These are phyloP conservation scores for Borovskyia barvae DNA, from an alignment of 208 protist genomes.

Conservation along the genomic window DNA sequence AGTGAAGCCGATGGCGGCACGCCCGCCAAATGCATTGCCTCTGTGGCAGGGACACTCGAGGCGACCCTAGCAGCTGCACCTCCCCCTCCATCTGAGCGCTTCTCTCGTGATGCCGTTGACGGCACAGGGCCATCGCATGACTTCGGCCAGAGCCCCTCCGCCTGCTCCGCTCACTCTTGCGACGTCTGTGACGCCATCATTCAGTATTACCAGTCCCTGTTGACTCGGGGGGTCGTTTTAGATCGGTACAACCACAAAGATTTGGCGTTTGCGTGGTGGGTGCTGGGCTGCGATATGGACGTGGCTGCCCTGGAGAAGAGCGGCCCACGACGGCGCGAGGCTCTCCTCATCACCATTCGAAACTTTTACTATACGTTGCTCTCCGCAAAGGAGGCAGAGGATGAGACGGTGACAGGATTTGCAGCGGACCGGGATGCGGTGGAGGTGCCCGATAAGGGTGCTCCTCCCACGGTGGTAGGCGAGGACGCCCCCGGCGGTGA, in stretches of 20 bases:
- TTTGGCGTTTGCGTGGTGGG: constrained; percentile 81
- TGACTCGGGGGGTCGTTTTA: constrained; percentile 73
- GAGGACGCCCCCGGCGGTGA: no score
- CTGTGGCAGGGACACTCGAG: background rate
- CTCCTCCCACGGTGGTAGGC: no score
- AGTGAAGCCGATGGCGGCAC: background rate
- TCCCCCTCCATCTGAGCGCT: background rate
- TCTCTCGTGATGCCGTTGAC: background rate
- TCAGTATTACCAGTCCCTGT: constrained; percentile 75
- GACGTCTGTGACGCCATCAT: constrained; percentile 54
- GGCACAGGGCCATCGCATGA: background rate
- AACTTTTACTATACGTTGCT: constrained; percentile 78
- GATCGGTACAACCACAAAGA: constrained; percentile 85
- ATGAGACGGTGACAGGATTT: no score
- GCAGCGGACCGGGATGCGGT: no score
- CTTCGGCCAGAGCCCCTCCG: background rate
- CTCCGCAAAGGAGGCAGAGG: constrained; percentile 21
- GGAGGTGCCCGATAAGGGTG: no score
- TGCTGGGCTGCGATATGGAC: constrained; percentile 78
- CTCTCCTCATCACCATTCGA: constrained; percentile 62
- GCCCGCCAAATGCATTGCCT: no score
- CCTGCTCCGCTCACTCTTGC: constrained; percentile 12
- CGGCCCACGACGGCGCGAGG: constrained; percentile 55
- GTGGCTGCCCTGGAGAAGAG: constrained; percentile 40
- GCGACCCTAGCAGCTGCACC: constrained; percentile 4